Evolutionary conservation across 2,329 filamentous ascomycete genomes (phyloP).

Genomic region (Monosporascus sp.): DNA sequence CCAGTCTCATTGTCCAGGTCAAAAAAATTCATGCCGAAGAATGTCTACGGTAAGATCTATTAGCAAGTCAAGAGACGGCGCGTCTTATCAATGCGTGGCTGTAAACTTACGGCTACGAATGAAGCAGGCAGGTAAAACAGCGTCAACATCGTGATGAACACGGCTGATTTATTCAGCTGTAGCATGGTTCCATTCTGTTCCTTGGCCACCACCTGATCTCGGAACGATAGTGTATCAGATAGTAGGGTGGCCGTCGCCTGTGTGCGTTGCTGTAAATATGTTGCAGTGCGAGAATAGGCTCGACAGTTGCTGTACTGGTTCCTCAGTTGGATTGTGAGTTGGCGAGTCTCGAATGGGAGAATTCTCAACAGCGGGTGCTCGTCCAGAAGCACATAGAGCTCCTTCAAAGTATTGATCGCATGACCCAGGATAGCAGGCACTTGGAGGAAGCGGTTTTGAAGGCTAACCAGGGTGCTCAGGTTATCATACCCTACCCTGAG

Average conservation of each 20-base stretch:
- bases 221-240: slow-evolving; percentile 22
- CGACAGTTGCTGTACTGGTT: slow-evolving; percentile 12
- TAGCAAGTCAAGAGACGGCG: not conserved
- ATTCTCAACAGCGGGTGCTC: not conserved
- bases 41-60: slow-evolving; percentile 20
- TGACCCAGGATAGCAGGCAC: slow-evolving; percentile 15
- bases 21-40: slow-evolving; percentile 39
- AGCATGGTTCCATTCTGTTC: slow-evolving; percentile 27
- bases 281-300: slow-evolving; percentile 15
- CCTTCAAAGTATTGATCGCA: slow-evolving; percentile 12
- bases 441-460: slow-evolving; percentile 22
- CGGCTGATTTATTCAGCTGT: slow-evolving; percentile 26
- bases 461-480: slow-evolving; percentile 18
- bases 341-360: not conserved
- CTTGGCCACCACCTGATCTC: slow-evolving; percentile 26
- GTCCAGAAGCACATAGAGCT: slow-evolving; percentile 11
- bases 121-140: slow-evolving; percentile 29
- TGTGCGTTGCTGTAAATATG: slow-evolving; percentile 18
- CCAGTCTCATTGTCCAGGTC: slow-evolving; percentile 24
- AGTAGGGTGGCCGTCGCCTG: slow-evolving; percentile 22
- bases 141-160: slow-evolving; percentile 27
- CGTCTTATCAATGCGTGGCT: not conserved
- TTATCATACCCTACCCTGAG: slow-evolving; percentile 22
- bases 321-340: slow-evolving; percentile 1
- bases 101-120: slow-evolving; percentile 29